Conservation (phyloP, 1,139 yeast species). For the Hanseniaspora sp. region DNA sequence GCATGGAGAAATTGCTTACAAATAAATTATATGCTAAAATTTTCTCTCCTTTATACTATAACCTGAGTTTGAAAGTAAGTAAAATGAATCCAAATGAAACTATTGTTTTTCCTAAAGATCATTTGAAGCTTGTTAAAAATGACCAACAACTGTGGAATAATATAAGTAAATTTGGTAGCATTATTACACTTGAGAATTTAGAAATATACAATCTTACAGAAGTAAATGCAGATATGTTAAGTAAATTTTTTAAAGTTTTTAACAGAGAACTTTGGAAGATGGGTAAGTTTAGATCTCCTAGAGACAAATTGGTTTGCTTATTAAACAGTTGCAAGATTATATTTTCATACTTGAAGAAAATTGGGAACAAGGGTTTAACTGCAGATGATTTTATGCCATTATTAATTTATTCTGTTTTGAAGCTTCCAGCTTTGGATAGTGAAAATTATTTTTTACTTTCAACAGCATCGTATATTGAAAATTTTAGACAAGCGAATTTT, state of each 20-base stretch:
- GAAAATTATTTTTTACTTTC: constrained; percentile 48
- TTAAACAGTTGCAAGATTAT: constrained; percentile 87
- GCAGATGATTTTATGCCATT: constrained; percentile 91
- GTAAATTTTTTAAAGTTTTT: constrained; percentile 60
- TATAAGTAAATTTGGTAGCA: constrained; percentile 47
- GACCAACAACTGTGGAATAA: constrained; percentile 51
- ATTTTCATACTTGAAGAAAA: constrained; percentile 64
- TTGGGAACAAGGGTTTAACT: constrained; percentile 51
- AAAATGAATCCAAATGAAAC: constrained; percentile 32
- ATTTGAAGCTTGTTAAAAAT: constrained; percentile 48
- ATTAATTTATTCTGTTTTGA: constrained; percentile 64
- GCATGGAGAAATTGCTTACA: constrained; percentile 86
- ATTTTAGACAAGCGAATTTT: constrained; percentile 67
- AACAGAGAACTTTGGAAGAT: constrained; percentile 62
- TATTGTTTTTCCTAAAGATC: constrained; percentile 37
- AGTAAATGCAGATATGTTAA: constrained; percentile 37
- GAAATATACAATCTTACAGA: constrained; percentile 38
- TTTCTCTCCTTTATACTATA: constrained; percentile 54
- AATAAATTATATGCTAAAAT: constrained; percentile 68
- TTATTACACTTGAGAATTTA: constrained; percentile 70
- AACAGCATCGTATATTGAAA: constrained; percentile 71
- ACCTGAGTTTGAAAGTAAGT: constrained; percentile 19
- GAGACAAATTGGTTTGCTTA: constrained; percentile 87
- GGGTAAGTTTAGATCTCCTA: constrained; percentile 77
- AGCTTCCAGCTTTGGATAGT: constrained; percentile 38